Percentiles rank a stretch among this genome's conserved stretches.
These are phyloP conservation scores for Saturnispora sekii DNA, from an alignment of 805 yeast genomes.

Conservation along the genomic window DNA sequence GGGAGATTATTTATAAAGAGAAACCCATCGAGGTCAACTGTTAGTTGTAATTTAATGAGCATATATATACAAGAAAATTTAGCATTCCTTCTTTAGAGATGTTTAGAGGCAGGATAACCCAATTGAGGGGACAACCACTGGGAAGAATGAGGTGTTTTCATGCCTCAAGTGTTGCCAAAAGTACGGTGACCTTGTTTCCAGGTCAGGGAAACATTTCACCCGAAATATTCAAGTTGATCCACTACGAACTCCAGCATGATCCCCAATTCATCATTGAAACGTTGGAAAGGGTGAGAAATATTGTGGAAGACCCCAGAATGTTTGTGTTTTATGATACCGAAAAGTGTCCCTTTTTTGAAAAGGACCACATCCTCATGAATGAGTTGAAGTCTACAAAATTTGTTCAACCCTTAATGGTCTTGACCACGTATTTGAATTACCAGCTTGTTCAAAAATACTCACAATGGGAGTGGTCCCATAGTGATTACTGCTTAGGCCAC, in stretches of 20 bases:
- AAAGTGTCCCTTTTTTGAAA: constrained; percentile 1
- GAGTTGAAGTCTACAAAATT: constrained; percentile 8
- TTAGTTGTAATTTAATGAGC: constrained; percentile 1
- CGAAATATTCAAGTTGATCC: constrained; percentile 9
- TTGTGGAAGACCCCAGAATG: constrained; percentile 3
- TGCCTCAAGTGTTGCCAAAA: too few relatives aligned
- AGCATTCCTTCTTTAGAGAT: too few relatives aligned
- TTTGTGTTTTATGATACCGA: constrained; percentile 3
- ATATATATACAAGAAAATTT: too few relatives aligned
- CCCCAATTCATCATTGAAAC: background rate
- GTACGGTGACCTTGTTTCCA: constrained; percentile 19
- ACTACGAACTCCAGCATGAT: constrained; percentile 6
- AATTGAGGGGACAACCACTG: too few relatives aligned
- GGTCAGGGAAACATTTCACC: constrained; percentile 24
- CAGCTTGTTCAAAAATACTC: constrained; percentile 11
- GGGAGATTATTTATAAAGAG: constrained; percentile 19
- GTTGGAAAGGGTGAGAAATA: constrained; percentile 1
- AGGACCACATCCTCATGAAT: background rate
- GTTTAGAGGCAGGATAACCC: too few relatives aligned
- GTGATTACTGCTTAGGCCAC: constrained; percentile 26
- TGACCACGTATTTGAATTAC: constrained; percentile 19
- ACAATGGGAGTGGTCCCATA: constrained; percentile 13
- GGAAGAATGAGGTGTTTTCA: too few relatives aligned
- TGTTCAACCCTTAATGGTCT: constrained; percentile 13
- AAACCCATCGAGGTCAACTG: constrained; percentile 24